Conservation (phyloP, 2,329 filamentous ascomycete genomes). For the Penicillium sp. region DNA sequence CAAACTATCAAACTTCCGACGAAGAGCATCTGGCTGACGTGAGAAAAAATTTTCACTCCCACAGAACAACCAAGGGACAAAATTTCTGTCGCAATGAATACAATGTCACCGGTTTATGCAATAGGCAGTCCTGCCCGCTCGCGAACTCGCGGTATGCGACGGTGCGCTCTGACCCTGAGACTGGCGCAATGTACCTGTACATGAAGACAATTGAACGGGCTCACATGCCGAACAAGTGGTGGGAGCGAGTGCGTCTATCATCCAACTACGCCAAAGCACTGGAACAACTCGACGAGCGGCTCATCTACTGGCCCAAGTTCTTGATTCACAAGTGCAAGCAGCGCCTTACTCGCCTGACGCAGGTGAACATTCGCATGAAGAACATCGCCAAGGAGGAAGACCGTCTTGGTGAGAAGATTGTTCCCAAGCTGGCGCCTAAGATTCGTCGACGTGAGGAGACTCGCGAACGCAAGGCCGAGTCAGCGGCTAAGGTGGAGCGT, state of each 20-base stretch:
- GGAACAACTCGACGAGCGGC: constrained; percentile 76
- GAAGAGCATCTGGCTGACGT: constrained; percentile 5
- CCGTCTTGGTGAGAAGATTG: constrained; percentile 79
- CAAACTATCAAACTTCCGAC: constrained; percentile 5
- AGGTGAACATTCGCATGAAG: constrained; percentile 76
- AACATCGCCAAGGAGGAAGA: constrained; percentile 85
- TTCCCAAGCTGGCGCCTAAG: constrained; percentile 89
- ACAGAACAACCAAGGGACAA: constrained; percentile 75
- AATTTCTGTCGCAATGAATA: constrained; percentile 96
- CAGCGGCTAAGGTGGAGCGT: constrained; percentile 87
- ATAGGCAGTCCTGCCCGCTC: constrained; percentile 82
- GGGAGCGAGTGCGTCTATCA: constrained; percentile 88
- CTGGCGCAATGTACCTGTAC: constrained; percentile 85
- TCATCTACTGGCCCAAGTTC: constrained; percentile 95
- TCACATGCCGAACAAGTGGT: constrained; percentile 85
- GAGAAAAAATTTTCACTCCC: background rate
- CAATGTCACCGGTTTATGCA: constrained; percentile 80
- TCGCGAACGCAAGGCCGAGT: constrained; percentile 72
- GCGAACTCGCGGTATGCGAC: constrained; percentile 93
- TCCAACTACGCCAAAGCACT: constrained; percentile 89
- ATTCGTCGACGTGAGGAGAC: constrained; percentile 72
- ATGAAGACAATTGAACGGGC: constrained; percentile 92
- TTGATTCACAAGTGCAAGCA: constrained; percentile 95
- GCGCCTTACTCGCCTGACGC: constrained; percentile 83
- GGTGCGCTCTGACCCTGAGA: constrained; percentile 75